A percentile compares a stretch with the other conserved stretches of the same genome.
phyloP scores from a whole-genome alignment of 2,329 filamentous ascomycete species.

The Amauroascus verrucosus region DNA sequence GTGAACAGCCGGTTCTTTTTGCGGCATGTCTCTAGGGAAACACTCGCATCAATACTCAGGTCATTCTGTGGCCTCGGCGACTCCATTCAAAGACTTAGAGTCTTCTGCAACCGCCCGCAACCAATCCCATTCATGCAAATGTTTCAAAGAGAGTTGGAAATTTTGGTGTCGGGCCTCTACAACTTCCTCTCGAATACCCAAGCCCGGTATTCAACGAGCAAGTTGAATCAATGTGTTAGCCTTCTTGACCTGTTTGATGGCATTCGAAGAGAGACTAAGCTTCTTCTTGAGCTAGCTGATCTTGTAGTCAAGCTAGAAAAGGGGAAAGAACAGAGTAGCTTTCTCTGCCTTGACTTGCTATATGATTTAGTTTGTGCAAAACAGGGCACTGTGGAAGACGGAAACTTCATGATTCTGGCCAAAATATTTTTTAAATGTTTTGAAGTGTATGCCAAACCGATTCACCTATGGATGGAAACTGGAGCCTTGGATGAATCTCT shows the following conservation, averaged over 20 bases:
- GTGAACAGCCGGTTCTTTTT: conserved; percentile 32
- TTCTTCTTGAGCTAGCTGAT: conserved; percentile 51
- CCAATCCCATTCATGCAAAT: conserved; percentile 55
- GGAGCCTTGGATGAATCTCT: conserved; percentile 58
- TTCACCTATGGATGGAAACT: conserved; percentile 73
- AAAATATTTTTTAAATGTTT: conserved; percentile 71
- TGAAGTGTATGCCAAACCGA: conserved; percentile 67
- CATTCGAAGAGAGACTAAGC: conserved; percentile 44
- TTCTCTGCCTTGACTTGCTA: conserved; percentile 67
- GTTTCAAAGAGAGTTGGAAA: conserved; percentile 55
- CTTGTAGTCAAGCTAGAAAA: conserved; percentile 49
- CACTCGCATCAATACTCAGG: conserved; percentile 27
- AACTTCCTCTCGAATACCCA: conserved; percentile 50
- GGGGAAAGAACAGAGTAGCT: conserved; percentile 41
- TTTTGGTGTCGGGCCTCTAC: conserved; percentile 51
- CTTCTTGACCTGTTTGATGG: conserved; percentile 53
- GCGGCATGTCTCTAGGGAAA: conserved; percentile 25
- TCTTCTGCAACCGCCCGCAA: conserved; percentile 40
- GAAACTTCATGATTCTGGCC: conserved; percentile 53
- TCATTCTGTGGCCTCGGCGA: conserved; percentile 43
- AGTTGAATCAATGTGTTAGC: conserved; percentile 52
- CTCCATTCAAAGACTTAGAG: conserved; percentile 39
- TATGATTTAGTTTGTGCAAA: conserved; percentile 59
- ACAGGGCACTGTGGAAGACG: conserved; percentile 57
- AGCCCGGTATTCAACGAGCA: conserved; percentile 46